Evolutionary conservation across 1,139 yeast species (phyloP).

Genomic region (Blastobotrys serpentis): DNA sequence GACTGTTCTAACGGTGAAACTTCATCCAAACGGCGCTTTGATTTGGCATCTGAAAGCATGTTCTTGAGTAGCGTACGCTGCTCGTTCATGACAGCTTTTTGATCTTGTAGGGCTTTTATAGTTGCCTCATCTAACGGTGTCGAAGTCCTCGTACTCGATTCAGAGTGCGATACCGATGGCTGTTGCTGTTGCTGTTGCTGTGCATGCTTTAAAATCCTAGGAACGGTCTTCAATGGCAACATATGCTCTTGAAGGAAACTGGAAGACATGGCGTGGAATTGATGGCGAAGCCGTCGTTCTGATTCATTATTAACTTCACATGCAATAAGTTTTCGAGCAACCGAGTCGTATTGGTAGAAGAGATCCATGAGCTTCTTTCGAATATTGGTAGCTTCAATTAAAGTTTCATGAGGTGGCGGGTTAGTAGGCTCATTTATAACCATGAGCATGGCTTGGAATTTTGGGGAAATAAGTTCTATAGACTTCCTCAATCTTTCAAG

Average conservation of each 20-base stretch:
- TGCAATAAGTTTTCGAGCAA: constrained; percentile 43
- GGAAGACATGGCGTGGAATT: constrained; percentile 49
- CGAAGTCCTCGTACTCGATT: constrained; percentile 13
- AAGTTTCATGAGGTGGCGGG: constrained; percentile 34
- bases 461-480: constrained; percentile 44
- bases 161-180: constrained; percentile 10
- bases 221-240: constrained; percentile 53
- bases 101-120: constrained; percentile 54
- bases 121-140: constrained; percentile 17
- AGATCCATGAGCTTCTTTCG: constrained; percentile 46
- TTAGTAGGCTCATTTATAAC: constrained; percentile 37
- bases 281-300: constrained; percentile 46
- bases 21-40: constrained; percentile 75
- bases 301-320: constrained; percentile 37
- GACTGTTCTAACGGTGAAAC: constrained; percentile 60
- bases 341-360: constrained; percentile 47
- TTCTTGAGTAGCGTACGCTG: constrained; percentile 70
- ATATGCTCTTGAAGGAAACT: constrained; percentile 54
- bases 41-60: constrained; percentile 60
- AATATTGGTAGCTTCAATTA: constrained; percentile 41
- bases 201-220: constrained; percentile 41
- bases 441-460: constrained; percentile 42
- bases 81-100: constrained; percentile 82
- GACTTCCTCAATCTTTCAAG: constrained; percentile 40
- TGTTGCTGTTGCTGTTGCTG: constrained; percentile 23